These are phyloP conservation scores for Hyphodiscus sp. DNA, from an alignment of 2,329 filamentous ascomycete genomes.

Conservation along the genomic window DNA sequence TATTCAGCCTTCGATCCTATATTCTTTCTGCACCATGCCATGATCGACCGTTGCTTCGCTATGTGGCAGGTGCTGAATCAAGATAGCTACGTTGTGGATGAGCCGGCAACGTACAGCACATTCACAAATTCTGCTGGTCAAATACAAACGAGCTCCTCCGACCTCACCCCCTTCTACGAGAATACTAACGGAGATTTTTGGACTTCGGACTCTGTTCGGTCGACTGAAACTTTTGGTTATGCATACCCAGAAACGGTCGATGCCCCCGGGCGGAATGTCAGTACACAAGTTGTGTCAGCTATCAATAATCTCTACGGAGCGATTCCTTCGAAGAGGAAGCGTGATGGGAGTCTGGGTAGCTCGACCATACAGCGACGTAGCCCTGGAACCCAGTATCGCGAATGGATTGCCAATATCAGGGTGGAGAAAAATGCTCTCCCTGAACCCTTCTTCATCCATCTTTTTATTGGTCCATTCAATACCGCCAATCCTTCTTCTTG, in stretches of 20 bases:
- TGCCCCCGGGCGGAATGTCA: conserved; percentile 50
- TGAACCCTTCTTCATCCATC: conserved; percentile 57
- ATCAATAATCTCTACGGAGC: conserved; percentile 46
- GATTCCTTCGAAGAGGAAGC: not conserved
- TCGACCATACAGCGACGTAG: not conserved
- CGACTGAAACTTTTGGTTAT: conserved; percentile 55
- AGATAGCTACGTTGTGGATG: conserved; percentile 55
- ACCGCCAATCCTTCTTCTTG: conserved; percentile 17
- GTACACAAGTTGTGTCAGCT: conserved; percentile 54
- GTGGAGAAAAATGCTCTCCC: conserved; percentile 54
- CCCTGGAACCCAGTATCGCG: conserved; percentile 37
- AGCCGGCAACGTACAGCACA: conserved; percentile 47
- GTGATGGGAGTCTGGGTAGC: not conserved
- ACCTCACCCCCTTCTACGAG: conserved; percentile 62
- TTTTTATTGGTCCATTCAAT: conserved; percentile 53
- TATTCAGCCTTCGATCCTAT: conserved; percentile 74
- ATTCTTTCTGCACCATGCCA: conserved; percentile 35
- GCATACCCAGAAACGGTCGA: conserved; percentile 67
- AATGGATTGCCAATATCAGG: conserved; percentile 65
- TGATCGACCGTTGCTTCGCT: conserved; percentile 68
- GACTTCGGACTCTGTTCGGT: conserved; percentile 13
- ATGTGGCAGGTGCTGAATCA: conserved; percentile 74
- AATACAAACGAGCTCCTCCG: conserved; percentile 47
- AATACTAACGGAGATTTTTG: conserved; percentile 22
- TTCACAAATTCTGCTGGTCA: conserved; percentile 49